Conservation (phyloP, 768 basidiomycete genomes). For the Termitomyces sp. region DNA sequence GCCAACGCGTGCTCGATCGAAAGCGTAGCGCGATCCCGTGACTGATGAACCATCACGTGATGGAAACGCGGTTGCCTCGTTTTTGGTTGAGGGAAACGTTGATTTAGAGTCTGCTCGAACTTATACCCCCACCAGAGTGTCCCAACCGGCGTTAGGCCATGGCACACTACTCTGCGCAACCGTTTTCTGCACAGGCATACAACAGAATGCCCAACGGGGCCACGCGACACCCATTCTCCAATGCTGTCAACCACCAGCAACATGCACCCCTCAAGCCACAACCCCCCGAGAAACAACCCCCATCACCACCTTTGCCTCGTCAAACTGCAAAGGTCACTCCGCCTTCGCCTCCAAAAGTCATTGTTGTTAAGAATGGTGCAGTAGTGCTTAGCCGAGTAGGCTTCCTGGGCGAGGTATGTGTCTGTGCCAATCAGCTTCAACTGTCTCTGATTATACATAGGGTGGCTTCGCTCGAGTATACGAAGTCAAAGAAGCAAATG, state of each 20-base stretch:
- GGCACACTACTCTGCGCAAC: slow-evolving; percentile 25
- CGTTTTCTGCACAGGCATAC: slow-evolving; percentile 20
- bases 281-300: slow-evolving; percentile 30
- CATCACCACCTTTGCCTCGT: slow-evolving; percentile 69
- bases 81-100: slow-evolving; percentile 7
- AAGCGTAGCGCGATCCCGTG: slow-evolving; percentile 20
- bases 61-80: slow-evolving; percentile 23
- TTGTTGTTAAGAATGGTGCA: slow-evolving; percentile 57
- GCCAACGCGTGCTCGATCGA: too few relatives aligned
- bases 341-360: slow-evolving; percentile 76
- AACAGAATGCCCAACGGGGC: slow-evolving; percentile 26
- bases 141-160: slow-evolving; percentile 31
- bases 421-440: not conserved
- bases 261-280: slow-evolving; percentile 22
- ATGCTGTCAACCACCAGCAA: slow-evolving; percentile 29
- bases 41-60: slow-evolving; percentile 21
- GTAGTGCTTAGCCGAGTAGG: slow-evolving; percentile 69
- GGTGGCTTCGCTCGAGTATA: slow-evolving; percentile 98
- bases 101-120: slow-evolving; percentile 7
- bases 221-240: slow-evolving; percentile 28
- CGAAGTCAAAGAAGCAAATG: slow-evolving; percentile 76
- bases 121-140: slow-evolving; percentile 7
- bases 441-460: slow-evolving; percentile 22
- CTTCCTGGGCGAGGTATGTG: slow-evolving; percentile 83
- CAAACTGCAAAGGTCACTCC: slow-evolving; percentile 83